Conservation (phyloP, 257 asterid species). For the Petunia axillaris region DNA sequence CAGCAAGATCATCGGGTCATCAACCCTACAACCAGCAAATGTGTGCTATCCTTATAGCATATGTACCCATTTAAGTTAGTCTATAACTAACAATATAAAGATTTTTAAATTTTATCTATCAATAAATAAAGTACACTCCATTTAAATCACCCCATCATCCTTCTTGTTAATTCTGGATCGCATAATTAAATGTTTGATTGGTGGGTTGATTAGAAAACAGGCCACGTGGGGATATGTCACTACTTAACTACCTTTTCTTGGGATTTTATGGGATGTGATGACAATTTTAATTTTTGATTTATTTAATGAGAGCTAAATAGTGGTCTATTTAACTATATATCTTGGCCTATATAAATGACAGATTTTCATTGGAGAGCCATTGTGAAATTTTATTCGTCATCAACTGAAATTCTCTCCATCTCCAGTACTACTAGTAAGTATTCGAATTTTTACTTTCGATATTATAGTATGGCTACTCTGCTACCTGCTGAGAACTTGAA, state of each 20-base stretch:
- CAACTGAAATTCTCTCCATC: neutral
- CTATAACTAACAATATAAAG: no score
- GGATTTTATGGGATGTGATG: constrained; percentile 17
- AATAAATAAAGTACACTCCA: no score
- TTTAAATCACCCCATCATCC: neutral
- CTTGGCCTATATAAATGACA: neutral
- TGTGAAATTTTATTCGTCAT: neutral
- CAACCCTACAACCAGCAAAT: neutral
- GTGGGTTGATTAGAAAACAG: constrained; percentile 18
- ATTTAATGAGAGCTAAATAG: neutral
- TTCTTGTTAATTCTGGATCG: neutral
- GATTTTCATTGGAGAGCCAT: neutral
- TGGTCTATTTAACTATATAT: neutral
- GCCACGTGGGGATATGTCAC: constrained; percentile 31
- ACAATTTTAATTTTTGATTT: neutral
- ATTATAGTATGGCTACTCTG: constrained; percentile 17
- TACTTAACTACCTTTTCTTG: constrained; percentile 20
- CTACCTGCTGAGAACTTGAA: constrained; percentile 21
- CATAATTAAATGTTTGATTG: neutral
- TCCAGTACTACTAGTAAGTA: neutral
- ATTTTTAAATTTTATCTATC: no score
- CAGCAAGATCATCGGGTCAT: neutral
- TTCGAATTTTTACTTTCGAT: neutral
- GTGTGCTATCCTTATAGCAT: neutral
- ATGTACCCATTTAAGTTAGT: no score